These are phyloP conservation scores for Ogataea minuta DNA, from an alignment of 805 yeast species.

Conservation along the genomic window DNA sequence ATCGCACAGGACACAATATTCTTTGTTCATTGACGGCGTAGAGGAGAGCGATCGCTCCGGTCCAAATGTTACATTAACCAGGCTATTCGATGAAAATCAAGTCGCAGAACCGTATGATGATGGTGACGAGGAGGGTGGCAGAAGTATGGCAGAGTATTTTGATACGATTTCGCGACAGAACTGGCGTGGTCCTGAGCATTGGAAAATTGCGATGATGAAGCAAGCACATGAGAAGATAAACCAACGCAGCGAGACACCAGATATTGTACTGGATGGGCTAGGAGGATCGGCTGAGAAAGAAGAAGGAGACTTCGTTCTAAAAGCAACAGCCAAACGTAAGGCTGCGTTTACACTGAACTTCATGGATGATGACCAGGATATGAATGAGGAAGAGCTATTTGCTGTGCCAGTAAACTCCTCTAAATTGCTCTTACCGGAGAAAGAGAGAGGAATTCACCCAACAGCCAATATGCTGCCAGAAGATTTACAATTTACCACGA, in stretches of 20 bases:
- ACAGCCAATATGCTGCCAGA: conserved; percentile 41
- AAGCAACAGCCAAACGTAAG: conserved; percentile 12
- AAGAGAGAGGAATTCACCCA: conserved; percentile 25
- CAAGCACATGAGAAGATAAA: conserved; percentile 10
- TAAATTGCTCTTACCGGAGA: conserved; percentile 26
- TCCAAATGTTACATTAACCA: conserved; percentile 31
- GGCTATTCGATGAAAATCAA: conserved; percentile 34
- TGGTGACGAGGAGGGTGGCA: conserved; percentile 38
- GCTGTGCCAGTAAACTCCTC: conserved; percentile 22
- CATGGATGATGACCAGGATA: conserved; percentile 25
- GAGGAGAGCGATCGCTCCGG: conserved; percentile 31
- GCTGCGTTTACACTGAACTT: conserved; percentile 27
- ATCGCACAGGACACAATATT: conserved; percentile 31
- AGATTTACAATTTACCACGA: conserved; percentile 49
- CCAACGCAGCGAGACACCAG: conserved; percentile 3
- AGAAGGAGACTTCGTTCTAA: conserved; percentile 5
- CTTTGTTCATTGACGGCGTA: conserved; percentile 31
- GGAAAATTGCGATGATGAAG: conserved; percentile 64
- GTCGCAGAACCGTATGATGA: conserved; percentile 24
- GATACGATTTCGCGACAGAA: conserved; percentile 66
- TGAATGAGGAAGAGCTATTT: conserved; percentile 28
- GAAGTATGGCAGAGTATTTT: conserved; percentile 65
- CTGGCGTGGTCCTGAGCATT: conserved; percentile 93
- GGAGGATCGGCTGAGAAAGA: neutral
- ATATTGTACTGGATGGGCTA: neutral